Conservation (phyloP, 345 rosid species). For the Euphorbia tirucalli region DNA sequence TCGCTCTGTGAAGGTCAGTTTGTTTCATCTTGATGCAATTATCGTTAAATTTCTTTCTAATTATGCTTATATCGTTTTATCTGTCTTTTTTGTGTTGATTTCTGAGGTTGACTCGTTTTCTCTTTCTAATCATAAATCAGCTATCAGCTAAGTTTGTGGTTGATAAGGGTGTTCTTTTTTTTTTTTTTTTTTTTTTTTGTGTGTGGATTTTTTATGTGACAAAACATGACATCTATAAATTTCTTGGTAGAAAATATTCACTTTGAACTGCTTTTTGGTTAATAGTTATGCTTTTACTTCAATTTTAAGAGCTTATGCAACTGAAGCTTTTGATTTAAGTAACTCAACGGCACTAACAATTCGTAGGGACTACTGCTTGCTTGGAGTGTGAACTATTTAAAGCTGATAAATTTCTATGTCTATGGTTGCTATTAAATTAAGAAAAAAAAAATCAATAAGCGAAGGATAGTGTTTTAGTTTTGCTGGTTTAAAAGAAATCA, state of each 20-base stretch:
- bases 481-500: background rate
- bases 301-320: background rate
- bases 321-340: constrained; percentile 15
- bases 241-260: background rate
- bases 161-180: background rate
- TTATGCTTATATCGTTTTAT: too few relatives aligned
- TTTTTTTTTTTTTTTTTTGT: background rate
- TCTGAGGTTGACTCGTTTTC: constrained; percentile 1
- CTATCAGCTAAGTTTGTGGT: background rate
- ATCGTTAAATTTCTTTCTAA: background rate
- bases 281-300: background rate
- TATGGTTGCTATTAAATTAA: background rate
- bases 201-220: background rate
- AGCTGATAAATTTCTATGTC: background rate
- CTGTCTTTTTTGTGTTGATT: background rate
- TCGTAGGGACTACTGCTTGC: constrained; percentile 1
- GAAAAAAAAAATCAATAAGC: background rate
- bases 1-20: constrained; percentile 23
- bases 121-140: background rate
- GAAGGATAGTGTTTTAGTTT: background rate
- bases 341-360: constrained; percentile 15
- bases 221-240: background rate
- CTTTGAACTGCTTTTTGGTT: background rate
- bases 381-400: constrained; percentile 3
- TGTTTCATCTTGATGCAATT: background rate